phyloP scores from a whole-genome alignment of 495 filamentous ascomycete species.

The Tetracladium setigerum region DNA sequence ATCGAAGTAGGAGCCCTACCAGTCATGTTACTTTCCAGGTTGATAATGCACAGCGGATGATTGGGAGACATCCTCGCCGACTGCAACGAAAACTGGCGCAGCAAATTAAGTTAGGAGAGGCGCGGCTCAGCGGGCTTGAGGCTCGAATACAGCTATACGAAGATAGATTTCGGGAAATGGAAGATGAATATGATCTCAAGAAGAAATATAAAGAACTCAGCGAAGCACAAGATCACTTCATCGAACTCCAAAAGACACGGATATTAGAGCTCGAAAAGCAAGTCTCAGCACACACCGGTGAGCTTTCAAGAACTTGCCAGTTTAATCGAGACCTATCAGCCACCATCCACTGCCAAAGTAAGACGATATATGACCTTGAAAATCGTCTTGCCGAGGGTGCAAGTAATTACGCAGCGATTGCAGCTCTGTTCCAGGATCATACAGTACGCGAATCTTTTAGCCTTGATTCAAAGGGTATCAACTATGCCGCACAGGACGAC shows the following conservation, averaged over 20 bases:
- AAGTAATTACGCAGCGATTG: too few species aligned
- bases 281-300: neutral
- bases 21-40: neutral
- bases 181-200: neutral
- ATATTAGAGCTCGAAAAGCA: neutral
- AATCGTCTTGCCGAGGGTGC: too few species aligned
- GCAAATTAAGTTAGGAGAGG: neutral
- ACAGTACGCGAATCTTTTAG: too few species aligned
- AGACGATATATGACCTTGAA: neutral
- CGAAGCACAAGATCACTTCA: neutral
- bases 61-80: neutral
- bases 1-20: neutral
- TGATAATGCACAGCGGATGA: neutral
- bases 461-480: too few species aligned
- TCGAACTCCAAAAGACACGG: neutral
- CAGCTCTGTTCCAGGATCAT: too few species aligned
- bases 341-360: too few species aligned
- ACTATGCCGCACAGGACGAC: too few species aligned
- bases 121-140: neutral
- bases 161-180: neutral
- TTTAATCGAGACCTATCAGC: too few species aligned
- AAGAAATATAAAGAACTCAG: neutral
- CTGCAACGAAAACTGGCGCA: neutral
- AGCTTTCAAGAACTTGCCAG: neutral
- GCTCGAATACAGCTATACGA: neutral